Base-by-base conservation (phyloP, 495 filamentous ascomycete genomes). In the Xylaria castorea region DNA sequence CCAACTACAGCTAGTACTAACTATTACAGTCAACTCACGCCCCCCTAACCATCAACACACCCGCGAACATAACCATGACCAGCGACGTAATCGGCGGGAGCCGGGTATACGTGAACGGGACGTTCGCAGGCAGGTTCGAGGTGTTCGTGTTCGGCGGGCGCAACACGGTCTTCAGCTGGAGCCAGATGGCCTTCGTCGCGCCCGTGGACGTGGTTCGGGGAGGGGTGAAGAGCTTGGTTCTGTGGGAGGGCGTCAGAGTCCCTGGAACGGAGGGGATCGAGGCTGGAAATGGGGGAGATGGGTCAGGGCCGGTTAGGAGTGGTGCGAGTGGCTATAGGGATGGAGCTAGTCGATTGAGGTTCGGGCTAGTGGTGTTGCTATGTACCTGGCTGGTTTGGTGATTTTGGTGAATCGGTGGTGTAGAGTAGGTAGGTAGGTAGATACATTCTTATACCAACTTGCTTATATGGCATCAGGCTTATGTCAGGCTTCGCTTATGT, bases 111-210 rank as follows among this genome's bases (percentile, higher is more conserved):
- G 66, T 86, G 0, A 73, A 86, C 70, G 83, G 77, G 16, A 55
- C 61, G 1, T 87, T 88, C 64, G 75, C 57, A 22, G 87, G 87
- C 0, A 73, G 87, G 14, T 89, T 89, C 60, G 87, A 89, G 72
- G 87, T 87, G 0, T 86, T 86, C 67, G 82, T 89, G 1, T 89
- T 81, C 73, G 87, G 87, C 1, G 87, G 87, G 8, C 79, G 80
- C 72, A 89, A 89, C 73, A 78, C 72, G 9, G 46, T 81, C 32
- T 83, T 85, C 58, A 87, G 84, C 7, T 89, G 87, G 87, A 86
- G 84, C 64, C 87, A 88, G 74, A 88, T 88, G 87, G 86, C 87
- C 12, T 86, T 89, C 75, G 86, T 89, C 14, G 86, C 87, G 7
- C 87, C 87, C 3, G 53, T 89, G 22, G 79, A 85, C 4, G 62